A percentile compares a stretch with the other conserved stretches of the same genome.
Conservation (phyloP, 148 eudicot species). For the Spergularia marina region DNA sequence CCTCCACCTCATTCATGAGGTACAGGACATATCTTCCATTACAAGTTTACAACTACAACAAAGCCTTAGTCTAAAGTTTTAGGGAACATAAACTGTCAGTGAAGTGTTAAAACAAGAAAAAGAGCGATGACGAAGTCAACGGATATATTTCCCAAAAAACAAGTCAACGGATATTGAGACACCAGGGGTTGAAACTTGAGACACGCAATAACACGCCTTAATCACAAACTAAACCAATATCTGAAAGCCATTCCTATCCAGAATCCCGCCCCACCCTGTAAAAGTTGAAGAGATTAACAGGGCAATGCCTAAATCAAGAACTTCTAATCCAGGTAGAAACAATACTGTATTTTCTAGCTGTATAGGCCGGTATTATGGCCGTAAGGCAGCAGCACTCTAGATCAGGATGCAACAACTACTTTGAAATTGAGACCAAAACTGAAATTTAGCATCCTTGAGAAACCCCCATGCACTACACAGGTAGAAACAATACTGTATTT, state of each 20-base stretch:
- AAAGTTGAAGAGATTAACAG: neutral
- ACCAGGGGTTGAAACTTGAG: neutral
- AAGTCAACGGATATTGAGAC: no score
- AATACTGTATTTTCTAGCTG: neutral
- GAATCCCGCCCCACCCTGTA: neutral
- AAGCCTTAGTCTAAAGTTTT: no score
- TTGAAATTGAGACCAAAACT: neutral
- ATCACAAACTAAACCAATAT: slow-evolving; percentile 5
- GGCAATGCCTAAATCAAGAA: neutral
- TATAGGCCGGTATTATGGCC: neutral
- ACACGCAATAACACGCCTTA: neutral
- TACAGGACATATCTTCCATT: no score
- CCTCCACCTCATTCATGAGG: no score
- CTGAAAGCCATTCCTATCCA: neutral
- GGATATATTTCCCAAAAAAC: no score
- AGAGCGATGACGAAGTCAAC: no score
- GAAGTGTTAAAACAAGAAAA: no score
- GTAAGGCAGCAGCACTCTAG: neutral
- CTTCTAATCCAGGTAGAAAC: neutral
- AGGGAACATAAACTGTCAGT: no score
- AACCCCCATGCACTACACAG: no score
- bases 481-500: no score
- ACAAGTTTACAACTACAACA: no score
- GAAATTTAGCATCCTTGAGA: neutral
- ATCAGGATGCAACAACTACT: neutral